These are phyloP conservation scores for Durotheca rogersii DNA, from an alignment of 495 filamentous ascomycete genomes.

Conservation along the genomic window DNA sequence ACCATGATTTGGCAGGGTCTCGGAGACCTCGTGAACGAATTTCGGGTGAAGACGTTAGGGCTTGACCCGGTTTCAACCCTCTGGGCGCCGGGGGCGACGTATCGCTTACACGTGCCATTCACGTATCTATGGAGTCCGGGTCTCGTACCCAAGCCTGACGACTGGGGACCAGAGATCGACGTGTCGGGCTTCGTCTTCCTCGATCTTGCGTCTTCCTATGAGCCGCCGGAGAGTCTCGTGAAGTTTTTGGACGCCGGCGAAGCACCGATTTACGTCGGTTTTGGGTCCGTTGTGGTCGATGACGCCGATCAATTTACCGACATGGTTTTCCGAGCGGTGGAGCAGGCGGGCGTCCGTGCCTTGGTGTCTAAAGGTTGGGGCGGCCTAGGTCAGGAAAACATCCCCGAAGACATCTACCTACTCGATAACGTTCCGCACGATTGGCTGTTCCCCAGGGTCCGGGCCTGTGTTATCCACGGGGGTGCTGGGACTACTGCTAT, in stretches of 20 bases:
- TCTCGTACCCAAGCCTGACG: constrained; percentile 63
- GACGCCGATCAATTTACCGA: constrained; percentile 61
- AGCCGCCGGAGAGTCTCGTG: constrained; percentile 54
- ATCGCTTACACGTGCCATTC: constrained; percentile 60
- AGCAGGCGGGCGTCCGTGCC: constrained; percentile 59
- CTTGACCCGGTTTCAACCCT: constrained; percentile 62
- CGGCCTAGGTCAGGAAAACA: constrained; percentile 56
- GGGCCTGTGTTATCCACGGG: constrained; percentile 64
- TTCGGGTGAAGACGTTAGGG: constrained; percentile 58
- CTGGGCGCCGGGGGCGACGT: constrained; percentile 65
- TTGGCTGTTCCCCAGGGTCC: constrained; percentile 64
- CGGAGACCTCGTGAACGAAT: constrained; percentile 67
- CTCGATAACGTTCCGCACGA: constrained; percentile 68
- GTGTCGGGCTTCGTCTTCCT: constrained; percentile 67
- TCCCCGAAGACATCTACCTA: constrained; percentile 61
- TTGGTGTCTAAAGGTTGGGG: constrained; percentile 69
- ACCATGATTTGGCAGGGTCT: constrained; percentile 67
- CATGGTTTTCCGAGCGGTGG: constrained; percentile 63
- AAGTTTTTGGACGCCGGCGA: constrained; percentile 58
- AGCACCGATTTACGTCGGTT: constrained; percentile 65
- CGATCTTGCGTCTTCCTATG: constrained; percentile 60
- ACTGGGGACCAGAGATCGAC: constrained; percentile 63
- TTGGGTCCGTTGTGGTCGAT: constrained; percentile 69
- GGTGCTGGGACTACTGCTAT: constrained; percentile 69
- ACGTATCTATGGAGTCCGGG: constrained; percentile 69